phyloP scores from a whole-genome alignment of 2,329 filamentous ascomycete species.

The Aspergillus ustus region DNA sequence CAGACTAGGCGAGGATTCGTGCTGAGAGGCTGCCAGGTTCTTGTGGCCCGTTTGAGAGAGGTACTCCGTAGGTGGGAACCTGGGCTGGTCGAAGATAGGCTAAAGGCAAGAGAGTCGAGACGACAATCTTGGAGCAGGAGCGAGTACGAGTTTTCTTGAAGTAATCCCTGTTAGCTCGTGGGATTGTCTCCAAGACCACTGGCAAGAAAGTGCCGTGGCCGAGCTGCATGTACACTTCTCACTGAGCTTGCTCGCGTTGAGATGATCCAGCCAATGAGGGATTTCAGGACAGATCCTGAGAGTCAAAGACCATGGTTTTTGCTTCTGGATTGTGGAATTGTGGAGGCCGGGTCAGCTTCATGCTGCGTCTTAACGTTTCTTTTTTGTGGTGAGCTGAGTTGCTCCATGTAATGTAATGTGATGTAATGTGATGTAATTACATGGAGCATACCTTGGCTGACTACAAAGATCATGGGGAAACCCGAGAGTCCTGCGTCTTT shows the following conservation, averaged over 20 bases:
- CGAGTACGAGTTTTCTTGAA: neutral
- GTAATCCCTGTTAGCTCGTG: neutral
- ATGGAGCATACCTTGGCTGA: neutral
- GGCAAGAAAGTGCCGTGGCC: neutral
- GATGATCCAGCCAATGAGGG: slow-evolving; percentile 1
- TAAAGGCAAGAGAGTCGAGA: slow-evolving; percentile 1
- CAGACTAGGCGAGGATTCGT: neutral
- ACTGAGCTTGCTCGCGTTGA: neutral
- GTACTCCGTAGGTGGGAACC: slow-evolving; percentile 2
- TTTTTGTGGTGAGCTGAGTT: slow-evolving; percentile 15
- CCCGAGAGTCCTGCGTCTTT: neutral
- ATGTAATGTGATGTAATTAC: slow-evolving; percentile 18
- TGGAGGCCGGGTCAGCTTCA: slow-evolving; percentile 2
- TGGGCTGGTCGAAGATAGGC: slow-evolving; percentile 2
- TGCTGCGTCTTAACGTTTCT: slow-evolving; percentile 2
- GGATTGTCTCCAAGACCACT: neutral
- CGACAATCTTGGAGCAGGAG: neutral
- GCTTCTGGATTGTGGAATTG: slow-evolving; percentile 10
- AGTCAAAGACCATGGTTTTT: slow-evolving; percentile 10
- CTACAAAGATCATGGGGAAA: neutral
- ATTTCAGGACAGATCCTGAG: neutral
- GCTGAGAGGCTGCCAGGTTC: slow-evolving; percentile 6
- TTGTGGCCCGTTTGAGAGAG: slow-evolving; percentile 8
- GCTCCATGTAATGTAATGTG: slow-evolving; percentile 12
- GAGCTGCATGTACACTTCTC: neutral